Evolutionary conservation across 2,329 filamentous ascomycete species (phyloP).

Genomic region (Simplicillium aogashimaense): DNA sequence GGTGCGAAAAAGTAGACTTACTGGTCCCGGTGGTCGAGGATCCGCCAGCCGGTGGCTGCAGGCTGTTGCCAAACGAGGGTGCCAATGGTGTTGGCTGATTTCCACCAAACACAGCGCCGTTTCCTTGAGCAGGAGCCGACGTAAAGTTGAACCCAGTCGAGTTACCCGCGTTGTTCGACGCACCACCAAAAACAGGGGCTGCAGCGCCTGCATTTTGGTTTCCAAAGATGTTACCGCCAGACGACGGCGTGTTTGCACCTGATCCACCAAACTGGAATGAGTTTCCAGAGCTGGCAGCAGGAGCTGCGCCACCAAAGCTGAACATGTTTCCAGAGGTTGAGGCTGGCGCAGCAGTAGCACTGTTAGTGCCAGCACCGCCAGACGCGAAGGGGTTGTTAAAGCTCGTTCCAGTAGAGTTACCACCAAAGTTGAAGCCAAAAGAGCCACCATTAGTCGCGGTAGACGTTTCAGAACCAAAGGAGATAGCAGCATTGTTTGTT

Average conservation of each 20-base stretch:
- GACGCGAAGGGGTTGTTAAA: constrained; percentile 31
- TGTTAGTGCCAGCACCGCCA: constrained; percentile 13
- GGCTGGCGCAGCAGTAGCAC: constrained; percentile 12
- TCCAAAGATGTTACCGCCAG: constrained; percentile 15
- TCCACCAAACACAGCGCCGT: constrained; percentile 21
- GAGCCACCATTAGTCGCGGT: constrained; percentile 12
- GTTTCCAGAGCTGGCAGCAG: constrained; percentile 6
- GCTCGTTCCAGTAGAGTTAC: constrained; percentile 15
- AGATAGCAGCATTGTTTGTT: constrained; percentile 18
- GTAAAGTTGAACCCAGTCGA: constrained; percentile 29
- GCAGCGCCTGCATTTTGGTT: constrained; percentile 12
- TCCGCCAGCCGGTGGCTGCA: constrained; percentile 31
- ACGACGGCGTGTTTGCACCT: constrained; percentile 12
- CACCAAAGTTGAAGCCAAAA: constrained; percentile 22
- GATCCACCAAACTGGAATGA: constrained; percentile 4
- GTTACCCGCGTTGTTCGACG: constrained; percentile 13
- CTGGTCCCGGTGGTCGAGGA: constrained; percentile 35
- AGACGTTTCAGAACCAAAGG: constrained; percentile 21
- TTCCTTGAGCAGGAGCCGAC: constrained; percentile 18
- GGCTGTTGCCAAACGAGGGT: constrained; percentile 25
- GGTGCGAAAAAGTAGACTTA: constrained; percentile 30
- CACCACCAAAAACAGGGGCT: constrained; percentile 19
- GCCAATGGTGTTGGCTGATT: constrained; percentile 14
- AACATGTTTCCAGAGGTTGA: constrained; percentile 22
- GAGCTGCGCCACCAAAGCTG: constrained; percentile 21